Conservation (phyloP, 352 stramenopile genomes). For the Pythium coloratum region DNA sequence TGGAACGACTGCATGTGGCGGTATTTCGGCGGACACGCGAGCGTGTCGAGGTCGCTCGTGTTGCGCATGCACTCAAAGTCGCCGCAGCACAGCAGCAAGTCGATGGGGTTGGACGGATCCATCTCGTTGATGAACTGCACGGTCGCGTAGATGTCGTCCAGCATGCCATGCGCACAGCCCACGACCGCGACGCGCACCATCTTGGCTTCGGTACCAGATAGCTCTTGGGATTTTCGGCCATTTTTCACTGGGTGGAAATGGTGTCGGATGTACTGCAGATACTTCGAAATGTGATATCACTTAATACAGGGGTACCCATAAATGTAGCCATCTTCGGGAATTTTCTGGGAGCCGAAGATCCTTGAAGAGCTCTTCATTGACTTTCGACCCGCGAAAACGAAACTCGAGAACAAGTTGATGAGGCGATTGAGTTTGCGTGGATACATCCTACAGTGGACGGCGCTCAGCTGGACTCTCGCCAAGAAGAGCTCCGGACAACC, state of each 20-base stretch:
- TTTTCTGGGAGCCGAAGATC: background rate
- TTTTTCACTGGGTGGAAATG: background rate
- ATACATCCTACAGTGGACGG: too few species aligned
- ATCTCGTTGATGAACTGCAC: constrained; percentile 91
- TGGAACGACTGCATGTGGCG: constrained; percentile 91
- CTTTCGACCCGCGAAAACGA: background rate
- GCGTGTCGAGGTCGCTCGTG: constrained; percentile 91
- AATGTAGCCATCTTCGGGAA: background rate
- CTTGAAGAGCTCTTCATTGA: background rate
- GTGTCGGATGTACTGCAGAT: background rate
- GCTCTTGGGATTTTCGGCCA: background rate
- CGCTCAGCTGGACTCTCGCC: background rate
- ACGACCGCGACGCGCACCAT: constrained; percentile 92
- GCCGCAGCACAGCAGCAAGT: constrained; percentile 97
- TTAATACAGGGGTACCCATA: background rate
- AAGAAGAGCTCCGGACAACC: background rate
- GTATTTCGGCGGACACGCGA: constrained; percentile 97
- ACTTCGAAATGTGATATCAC: background rate
- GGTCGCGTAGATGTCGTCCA: constrained; percentile 97
- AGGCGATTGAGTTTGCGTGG: too few species aligned
- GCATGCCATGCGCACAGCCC: constrained; percentile 97
- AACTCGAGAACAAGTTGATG: background rate
- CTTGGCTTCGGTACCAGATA: background rate
- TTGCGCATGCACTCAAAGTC: constrained; percentile 99
- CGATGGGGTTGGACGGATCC: constrained; percentile 74